Evolutionary conservation across 2,329 filamentous ascomycete genomes (phyloP), one percentile per base, ranked within the genome.

Genomic region (Calonectria henricotiae): DNA sequence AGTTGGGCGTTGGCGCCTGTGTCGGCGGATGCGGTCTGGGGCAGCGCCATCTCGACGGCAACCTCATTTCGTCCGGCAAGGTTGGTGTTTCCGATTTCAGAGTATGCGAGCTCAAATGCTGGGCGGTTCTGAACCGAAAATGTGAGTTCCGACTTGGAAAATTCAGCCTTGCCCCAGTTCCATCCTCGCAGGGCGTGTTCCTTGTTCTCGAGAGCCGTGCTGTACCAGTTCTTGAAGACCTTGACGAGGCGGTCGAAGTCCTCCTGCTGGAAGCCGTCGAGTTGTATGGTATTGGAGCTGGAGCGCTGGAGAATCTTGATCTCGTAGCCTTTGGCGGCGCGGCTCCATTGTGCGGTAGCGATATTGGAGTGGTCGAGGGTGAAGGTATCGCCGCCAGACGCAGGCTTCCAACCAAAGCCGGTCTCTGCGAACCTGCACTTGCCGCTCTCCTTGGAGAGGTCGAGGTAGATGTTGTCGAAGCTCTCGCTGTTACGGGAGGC

Each of bases 111-210:
- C 83, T 98, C 96, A 82, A 99, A 99, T 5, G 96, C 94, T 3
- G 96, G 96, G 77, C 95, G 91, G 83, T 98, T 99, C 81, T 97
- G 95, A 43, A 99, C 96, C 82, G 95, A 98, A 87, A 99, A 99
- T 35, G 94, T 90, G 67, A 99, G 90, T 85, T 99, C 96, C 65
- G 95, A 93, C 84, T 98, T 98, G 71, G 93, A 92, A 81, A 99
- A 98, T 79, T 99, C 96, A 74, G 94, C 94, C 85, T 98, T 99
- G 79, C 96, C 96, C 97, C 96, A 99, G 82, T 99, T 99, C 96
- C 96, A 99, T 67, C 96, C 96, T 76, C 96, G 91, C 69, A 99
- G 86, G 27, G 96, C 95, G 83, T 98, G 96, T 83, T 99, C 96
- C 83, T 94, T 94, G 82, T 90, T 94, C 82, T 98, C 95, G 69